Base-by-base conservation (phyloP, 768 basidiomycete genomes). In the Lentinula guzmanii region DNA sequence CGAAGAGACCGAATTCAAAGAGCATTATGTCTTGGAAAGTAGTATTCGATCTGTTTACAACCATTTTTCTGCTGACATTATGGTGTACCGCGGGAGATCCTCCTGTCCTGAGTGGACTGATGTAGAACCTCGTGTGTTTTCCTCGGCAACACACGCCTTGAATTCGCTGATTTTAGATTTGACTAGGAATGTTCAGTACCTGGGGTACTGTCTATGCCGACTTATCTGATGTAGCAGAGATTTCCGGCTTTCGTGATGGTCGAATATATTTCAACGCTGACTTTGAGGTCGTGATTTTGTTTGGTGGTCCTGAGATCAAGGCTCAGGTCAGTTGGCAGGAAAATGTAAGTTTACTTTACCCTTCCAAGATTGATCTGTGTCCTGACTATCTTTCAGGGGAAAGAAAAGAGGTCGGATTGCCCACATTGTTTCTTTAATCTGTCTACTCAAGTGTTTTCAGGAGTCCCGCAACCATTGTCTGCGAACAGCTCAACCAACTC, bases 251-350 rank as follows among this genome's bases (percentile, higher is more conserved):
- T 18, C 41, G 24, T 28, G 11, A 42, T 11, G 54, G 24, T 13
- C 21, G 33, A 24, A 33, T 31, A 5, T 65, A 61, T 41, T 64
- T 37, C 42, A 5, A 13, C 10, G 37, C 53, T 16, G 31, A 48
- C 3, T 65, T 35, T 31, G 51, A 61, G 4, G 46, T 76, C 1
- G 58, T 74, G 6, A 58, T 75, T 18, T 61, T 72, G 41, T 75
- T 75, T 24, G 74, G 74, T 18, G 48, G 71, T 52, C 72, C 75
- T 2, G 75, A 75, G 58, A 68, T 76, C 58, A 69, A 64, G 31
- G 75, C 74, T 1, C 68, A 73, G 35, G 69, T 76, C 57, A 63
- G 69, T 60, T 75, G 75, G 75, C 55, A 64, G 55, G 74, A 76
- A 18, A 72, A 70, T 48, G 74, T 75, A 59, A 42, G 74, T 68